Percentiles rank a stretch among this genome's conserved stretches.
Conservation (phyloP, 2,329 filamentous ascomycete genomes). For the Microcyclospora tardicrescens region DNA sequence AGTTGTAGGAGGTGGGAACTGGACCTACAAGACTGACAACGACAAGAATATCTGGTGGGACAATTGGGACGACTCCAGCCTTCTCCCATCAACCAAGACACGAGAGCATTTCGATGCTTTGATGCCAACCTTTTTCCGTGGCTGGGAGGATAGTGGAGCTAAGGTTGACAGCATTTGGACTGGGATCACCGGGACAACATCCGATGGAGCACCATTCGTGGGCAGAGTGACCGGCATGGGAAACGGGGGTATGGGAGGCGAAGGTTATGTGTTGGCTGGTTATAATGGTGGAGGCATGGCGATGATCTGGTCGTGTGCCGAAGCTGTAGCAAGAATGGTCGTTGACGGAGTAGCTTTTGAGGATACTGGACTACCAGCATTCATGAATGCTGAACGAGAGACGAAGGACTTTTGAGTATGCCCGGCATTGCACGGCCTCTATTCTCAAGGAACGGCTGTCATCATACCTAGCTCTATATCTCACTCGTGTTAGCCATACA, state of each 20-base stretch:
- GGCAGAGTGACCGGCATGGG: conserved; percentile 10
- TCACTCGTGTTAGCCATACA: too few species aligned
- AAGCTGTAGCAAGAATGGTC: conserved; percentile 32
- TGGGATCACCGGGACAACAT: conserved; percentile 25
- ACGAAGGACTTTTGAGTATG: too few species aligned
- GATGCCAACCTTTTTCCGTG: conserved; percentile 34
- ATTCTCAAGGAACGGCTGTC: too few species aligned
- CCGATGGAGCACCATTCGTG: conserved; percentile 12
- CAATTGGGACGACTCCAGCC: conserved; percentile 31
- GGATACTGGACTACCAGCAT: conserved; percentile 3
- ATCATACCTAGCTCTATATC: too few species aligned
- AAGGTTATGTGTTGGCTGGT: conserved; percentile 12
- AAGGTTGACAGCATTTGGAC: conserved; percentile 28
- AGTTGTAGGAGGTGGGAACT: conserved; percentile 32
- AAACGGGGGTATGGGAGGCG: neutral
- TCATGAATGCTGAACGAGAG: too few species aligned
- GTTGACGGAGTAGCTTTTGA: conserved; percentile 1
- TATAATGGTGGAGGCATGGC: conserved; percentile 35
- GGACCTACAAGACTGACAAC: conserved; percentile 21
- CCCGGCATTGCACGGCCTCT: too few species aligned
- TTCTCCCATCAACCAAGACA: conserved; percentile 34
- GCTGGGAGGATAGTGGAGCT: conserved; percentile 34
- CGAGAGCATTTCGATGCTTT: conserved; percentile 33
- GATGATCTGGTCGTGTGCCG: conserved; percentile 29
- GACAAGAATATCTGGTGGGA: conserved; percentile 31